Percentiles rank a stretch among this genome's conserved stretches.
phyloP scores from a whole-genome alignment of 2,329 filamentous ascomycete genomes.

The Xylariaceae sp. region DNA sequence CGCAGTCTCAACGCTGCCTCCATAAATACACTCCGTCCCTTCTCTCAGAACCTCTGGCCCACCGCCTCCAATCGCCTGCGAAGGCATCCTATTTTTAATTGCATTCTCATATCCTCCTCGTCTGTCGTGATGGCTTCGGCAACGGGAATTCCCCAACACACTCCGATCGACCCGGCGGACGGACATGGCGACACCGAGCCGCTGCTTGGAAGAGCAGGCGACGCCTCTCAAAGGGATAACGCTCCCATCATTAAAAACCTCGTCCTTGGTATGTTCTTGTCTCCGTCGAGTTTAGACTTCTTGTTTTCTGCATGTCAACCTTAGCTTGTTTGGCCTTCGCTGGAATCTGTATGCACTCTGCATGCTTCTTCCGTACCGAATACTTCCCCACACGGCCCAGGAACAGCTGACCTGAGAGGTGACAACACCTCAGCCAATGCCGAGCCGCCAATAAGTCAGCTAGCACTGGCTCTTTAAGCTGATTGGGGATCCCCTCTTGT shows the following conservation, averaged over 20 bases:
- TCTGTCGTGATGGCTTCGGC: slow-evolving; percentile 57
- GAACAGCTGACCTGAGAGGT: background rate
- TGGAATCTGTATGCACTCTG: slow-evolving; percentile 5
- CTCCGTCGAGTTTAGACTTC: background rate
- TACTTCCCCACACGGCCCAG: slow-evolving; percentile 3
- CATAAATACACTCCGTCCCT: background rate
- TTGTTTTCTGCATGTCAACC: slow-evolving; percentile 2
- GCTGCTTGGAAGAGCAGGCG: slow-evolving; percentile 64
- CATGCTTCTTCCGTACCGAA: slow-evolving; percentile 6
- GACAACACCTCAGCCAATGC: background rate
- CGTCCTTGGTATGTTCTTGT: slow-evolving; percentile 56
- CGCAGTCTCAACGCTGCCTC: background rate
- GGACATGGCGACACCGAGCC: slow-evolving; percentile 57
- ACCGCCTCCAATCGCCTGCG: background rate
- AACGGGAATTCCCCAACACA: slow-evolving; percentile 57
- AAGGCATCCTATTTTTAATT: background rate
- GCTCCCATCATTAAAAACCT: slow-evolving; percentile 65
- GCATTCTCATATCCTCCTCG: slow-evolving; percentile 13
- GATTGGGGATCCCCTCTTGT: background rate
- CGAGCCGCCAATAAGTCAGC: background rate
- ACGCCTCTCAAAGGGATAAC: slow-evolving; percentile 63
- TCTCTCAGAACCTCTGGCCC: background rate
- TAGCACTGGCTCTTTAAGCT: background rate
- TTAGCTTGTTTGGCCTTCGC: background rate
- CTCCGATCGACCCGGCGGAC: slow-evolving; percentile 34